phyloP scores from a whole-genome alignment of 768 basidiomycete genomes.

The Mycena vitilis region DNA sequence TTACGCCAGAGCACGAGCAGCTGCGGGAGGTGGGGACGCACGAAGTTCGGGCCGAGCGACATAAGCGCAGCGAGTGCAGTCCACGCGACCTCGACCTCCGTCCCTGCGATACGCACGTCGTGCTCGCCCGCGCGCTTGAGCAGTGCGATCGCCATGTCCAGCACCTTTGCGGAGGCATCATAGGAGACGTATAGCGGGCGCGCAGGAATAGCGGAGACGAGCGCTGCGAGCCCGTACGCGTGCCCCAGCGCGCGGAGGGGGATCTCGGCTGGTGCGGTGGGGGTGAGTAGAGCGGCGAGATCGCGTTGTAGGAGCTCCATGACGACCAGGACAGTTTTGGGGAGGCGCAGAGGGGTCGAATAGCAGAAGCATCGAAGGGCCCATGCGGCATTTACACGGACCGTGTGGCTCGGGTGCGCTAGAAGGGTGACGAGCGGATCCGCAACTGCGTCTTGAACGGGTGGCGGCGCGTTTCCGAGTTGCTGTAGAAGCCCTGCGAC shows the following conservation, averaged over 20 bases:
- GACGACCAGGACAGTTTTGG: constrained; percentile 80
- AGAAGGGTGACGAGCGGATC: constrained; percentile 89
- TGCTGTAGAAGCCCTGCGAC: constrained; percentile 88
- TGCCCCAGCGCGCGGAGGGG: constrained; percentile 83
- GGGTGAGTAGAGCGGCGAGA: constrained; percentile 76
- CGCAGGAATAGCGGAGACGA: constrained; percentile 87
- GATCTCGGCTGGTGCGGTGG: constrained; percentile 77
- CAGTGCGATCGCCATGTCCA: constrained; percentile 91
- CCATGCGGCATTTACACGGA: constrained; percentile 90
- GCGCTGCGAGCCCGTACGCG: constrained; percentile 88
- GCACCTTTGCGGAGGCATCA: constrained; percentile 79
- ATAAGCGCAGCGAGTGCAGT: constrained; percentile 90
- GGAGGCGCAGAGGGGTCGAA: constrained; percentile 86
- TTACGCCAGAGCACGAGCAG: constrained; percentile 97
- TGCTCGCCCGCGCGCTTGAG: constrained; percentile 94
- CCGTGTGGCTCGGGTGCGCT: constrained; percentile 86
- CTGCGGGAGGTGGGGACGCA: constrained; percentile 92
- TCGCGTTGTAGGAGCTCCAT: constrained; percentile 89
- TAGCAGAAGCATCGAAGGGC: constrained; percentile 91
- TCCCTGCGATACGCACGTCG: constrained; percentile 80
- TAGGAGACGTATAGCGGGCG: constrained; percentile 44
- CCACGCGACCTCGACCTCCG: constrained; percentile 96
- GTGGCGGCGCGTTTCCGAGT: constrained; percentile 91
- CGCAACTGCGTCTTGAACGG: constrained; percentile 85
- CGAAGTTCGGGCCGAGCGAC: constrained; percentile 93